These are phyloP conservation scores for Selaginella tamariscina DNA, from an alignment of 75 land plant species.

Conservation along the genomic window DNA sequence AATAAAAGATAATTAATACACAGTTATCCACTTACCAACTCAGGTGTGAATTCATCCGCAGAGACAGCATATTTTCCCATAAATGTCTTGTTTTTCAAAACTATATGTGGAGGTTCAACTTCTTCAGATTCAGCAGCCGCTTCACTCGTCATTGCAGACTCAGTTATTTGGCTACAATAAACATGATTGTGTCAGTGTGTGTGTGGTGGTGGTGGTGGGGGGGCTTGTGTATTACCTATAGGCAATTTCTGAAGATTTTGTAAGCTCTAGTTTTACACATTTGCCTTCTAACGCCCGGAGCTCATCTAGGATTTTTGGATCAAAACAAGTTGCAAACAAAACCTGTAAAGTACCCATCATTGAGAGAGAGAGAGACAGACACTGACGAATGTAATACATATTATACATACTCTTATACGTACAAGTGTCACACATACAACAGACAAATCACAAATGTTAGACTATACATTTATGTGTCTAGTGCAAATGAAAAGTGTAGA, in stretches of 20 bases:
- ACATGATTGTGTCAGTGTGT: too few relatives aligned
- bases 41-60: conserved; percentile 69
- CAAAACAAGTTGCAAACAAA: conserved; percentile 99
- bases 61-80: conserved; percentile 80
- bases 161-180: conserved; percentile 28
- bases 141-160: conserved; percentile 32
- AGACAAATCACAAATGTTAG: too few relatives aligned
- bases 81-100: conserved; percentile 64
- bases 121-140: conserved; percentile 24
- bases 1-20: not conserved
- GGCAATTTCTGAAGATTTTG: conserved; percentile 46
- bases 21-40: conserved; percentile 33
- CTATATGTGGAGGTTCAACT: conserved; percentile 30
- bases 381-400: not conserved
- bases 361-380: too few relatives aligned
- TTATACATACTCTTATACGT: not conserved
- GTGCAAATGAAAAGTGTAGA: not conserved
- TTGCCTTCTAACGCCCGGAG: conserved; percentile 58
- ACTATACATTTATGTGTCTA: not conserved
- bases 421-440: too few relatives aligned
- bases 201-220: too few relatives aligned
- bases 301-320: conserved; percentile 55
- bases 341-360: too few relatives aligned
- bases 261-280: conserved; percentile 42
- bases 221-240: conserved; percentile 40